A percentile compares a stretch with the other conserved stretches of the same genome.
phyloP scores from a whole-genome alignment of 2,329 filamentous ascomycete genomes.

The Stylonectria norvegica region DNA sequence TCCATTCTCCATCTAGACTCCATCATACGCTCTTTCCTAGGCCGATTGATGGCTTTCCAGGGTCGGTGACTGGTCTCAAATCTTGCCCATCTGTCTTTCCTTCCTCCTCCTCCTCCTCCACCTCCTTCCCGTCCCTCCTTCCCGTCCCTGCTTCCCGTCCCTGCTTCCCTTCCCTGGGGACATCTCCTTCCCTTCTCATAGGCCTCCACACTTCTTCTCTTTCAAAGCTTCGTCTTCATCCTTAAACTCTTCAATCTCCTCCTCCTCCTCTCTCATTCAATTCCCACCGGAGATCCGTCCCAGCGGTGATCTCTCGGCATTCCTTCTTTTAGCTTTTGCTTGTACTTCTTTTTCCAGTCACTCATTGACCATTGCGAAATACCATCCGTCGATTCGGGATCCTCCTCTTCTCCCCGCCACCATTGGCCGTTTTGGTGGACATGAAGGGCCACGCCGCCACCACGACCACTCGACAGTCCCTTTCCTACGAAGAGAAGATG shows the following conservation, averaged over 20 bases:
- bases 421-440: no score
- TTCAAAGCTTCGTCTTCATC: conserved; percentile 11
- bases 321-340: no score
- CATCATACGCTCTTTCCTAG: no score
- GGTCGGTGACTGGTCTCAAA: conserved; percentile 4
- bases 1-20: no score
- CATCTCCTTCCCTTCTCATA: conserved; percentile 3
- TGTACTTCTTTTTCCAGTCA: no score
- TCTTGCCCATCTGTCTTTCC: conserved; percentile 13
- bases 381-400: no score
- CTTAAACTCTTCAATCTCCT: not conserved
- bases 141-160: conserved; percentile 5
- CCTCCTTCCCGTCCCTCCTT: conserved; percentile 11
- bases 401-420: conserved; percentile 12
- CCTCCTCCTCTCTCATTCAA: no score
- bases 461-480: conserved; percentile 32
- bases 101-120: conserved; percentile 9
- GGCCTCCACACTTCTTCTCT: no score
- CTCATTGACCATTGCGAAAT: no score
- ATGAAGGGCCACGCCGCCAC: conserved; percentile 40
- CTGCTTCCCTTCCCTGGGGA: conserved; percentile 3
- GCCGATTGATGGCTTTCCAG: no score
- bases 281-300: no score
- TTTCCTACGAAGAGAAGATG: conserved; percentile 43
- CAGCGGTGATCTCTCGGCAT: no score